Evolutionary conservation across 176 grass and related monocot species (phyloP).

Genomic region (Saccharum spontaneum): DNA sequence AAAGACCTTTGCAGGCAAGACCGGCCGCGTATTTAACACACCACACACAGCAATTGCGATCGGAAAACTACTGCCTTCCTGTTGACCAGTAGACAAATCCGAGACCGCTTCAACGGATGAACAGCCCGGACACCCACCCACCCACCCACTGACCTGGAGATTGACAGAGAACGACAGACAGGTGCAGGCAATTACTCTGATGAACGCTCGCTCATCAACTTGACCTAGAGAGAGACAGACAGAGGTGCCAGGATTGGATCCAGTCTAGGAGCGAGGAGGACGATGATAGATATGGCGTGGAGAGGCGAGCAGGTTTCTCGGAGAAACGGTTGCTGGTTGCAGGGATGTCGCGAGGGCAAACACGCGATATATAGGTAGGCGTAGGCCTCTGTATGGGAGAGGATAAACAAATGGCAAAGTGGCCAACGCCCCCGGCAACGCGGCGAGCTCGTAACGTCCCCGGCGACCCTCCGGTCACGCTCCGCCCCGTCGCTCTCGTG

Average conservation of each 20-base stretch:
- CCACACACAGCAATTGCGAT: too few species aligned
- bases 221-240: too few species aligned
- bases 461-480: not conserved
- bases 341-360: not conserved
- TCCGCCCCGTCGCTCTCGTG: not conserved
- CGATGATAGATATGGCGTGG: not conserved
- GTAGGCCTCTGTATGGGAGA: not conserved
- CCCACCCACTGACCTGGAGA: not conserved
- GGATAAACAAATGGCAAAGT: not conserved
- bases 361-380: conserved; percentile 20
- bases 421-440: conserved; percentile 36
- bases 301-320: conserved; percentile 27
- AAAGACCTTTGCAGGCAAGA: not conserved
- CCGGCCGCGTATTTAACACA: not conserved
- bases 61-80: too few species aligned
- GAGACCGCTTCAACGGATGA: not conserved
- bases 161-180: not conserved
- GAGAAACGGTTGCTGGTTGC: conserved; percentile 23
- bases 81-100: not conserved
- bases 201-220: too few species aligned
- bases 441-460: conserved; percentile 29
- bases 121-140: not conserved
- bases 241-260: not conserved
- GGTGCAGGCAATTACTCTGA: not conserved
- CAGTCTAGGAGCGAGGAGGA: not conserved